A percentile compares a stretch with the other conserved stretches of the same genome.
Conservation (phyloP, 2,329 filamentous ascomycete species). For the Dactylella cylindrospora region DNA sequence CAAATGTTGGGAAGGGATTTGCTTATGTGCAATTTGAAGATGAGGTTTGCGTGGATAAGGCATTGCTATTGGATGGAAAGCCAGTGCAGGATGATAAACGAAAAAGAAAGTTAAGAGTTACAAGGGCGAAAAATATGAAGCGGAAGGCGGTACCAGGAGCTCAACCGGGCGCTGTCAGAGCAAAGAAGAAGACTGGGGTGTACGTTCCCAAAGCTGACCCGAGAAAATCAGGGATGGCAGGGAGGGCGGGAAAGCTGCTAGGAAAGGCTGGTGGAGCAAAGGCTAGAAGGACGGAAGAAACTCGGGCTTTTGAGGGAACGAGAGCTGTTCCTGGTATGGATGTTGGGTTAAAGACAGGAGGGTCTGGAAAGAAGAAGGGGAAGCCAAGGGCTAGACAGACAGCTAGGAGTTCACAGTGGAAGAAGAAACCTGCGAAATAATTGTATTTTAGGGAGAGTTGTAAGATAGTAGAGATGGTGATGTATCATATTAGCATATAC, state of each 20-base stretch:
- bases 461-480: constrained; percentile 18
- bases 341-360: constrained; percentile 62
- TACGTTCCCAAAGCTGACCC: constrained; percentile 72
- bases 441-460: neutral
- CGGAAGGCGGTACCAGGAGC: constrained; percentile 53
- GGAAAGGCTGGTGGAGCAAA: constrained; percentile 66
- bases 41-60: constrained; percentile 83
- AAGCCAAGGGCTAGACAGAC: constrained; percentile 54
- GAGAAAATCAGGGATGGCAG: constrained; percentile 69
- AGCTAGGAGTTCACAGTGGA: constrained; percentile 55
- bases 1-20: constrained; percentile 92
- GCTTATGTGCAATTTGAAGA: constrained; percentile 97
- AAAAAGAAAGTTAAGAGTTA: constrained; percentile 74
- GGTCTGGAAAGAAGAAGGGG: constrained; percentile 59
- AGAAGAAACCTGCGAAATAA: constrained; percentile 52
- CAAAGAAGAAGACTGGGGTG: constrained; percentile 46
- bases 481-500: neutral
- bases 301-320: constrained; percentile 78
- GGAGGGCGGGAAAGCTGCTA: constrained; percentile 72
- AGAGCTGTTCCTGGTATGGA: constrained; percentile 68
- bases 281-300: constrained; percentile 63
- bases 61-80: constrained; percentile 82
- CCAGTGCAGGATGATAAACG: constrained; percentile 60
- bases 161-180: constrained; percentile 31
- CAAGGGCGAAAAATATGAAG: constrained; percentile 72